Base-by-base conservation (phyloP, 805 yeast species). In the Barnettozyma siamensis region DNA sequence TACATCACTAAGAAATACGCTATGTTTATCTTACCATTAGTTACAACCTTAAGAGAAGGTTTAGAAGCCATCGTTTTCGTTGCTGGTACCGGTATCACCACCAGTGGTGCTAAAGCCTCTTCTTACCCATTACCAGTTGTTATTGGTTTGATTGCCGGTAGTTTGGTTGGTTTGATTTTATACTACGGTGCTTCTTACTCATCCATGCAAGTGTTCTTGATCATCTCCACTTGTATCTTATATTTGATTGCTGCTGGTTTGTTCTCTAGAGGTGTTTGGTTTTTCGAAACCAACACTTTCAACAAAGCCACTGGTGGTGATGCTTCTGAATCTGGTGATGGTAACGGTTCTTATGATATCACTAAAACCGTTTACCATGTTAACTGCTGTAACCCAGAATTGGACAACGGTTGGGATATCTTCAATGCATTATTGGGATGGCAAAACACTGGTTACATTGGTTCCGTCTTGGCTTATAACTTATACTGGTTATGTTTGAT, bases 371-470 rank as follows among this genome's bases (percentile, higher is more conserved):
- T 91, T 21, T 91, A 96, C 89, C 99, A 91, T 67, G 94, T 91
- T 47, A 88, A 91, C 74, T 91, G 97, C 69, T 91, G 98, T 71
- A 88, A 88, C 66, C 97, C 97, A 35, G 89, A 83, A 64, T 70
- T 73, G 44, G 91, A 83, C 65, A 80, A 82, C 54, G 98, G 97
- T 69, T 91, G 98, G 98, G 96, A 88, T 75, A 80, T 91, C 47
- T 91, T 91, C 75, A 91, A 91, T 59, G 87, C 97, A 21, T 64
- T 91, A 43, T 70, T 91, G 49, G 99, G 98, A 48, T 91, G 99
- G 99, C 96, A 88, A 69, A 91, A 91, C 67, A 77, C 95, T 40
- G 98, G 96, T 45, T 88, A 95, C 50, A 76, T 86, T 60, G 96
- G 97, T 43, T 87, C 96, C 5, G 89, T 91, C 45, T 67, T 91